Evolutionary conservation across 768 basidiomycete species (phyloP), one percentile per base, ranked within the genome.

Genomic region (Lactifluus piperatus): DNA sequence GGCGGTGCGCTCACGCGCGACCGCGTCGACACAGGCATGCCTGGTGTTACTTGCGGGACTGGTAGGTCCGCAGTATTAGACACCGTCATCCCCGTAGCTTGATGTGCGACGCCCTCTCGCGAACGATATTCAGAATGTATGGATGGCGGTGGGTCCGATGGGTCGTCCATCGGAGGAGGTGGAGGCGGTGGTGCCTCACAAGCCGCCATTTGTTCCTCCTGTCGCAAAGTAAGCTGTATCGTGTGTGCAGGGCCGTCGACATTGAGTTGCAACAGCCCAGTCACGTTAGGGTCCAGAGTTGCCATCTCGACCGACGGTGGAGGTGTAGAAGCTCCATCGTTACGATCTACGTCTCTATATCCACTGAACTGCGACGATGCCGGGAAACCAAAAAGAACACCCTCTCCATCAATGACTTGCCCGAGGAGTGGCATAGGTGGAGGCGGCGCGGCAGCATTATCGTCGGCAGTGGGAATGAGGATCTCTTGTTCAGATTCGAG

Each of bases 91-190:
- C 66, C 29, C 58, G 62, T 37, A 59, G 20, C 27, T 53, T 67
- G 59, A 62, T 64, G 50, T 53, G 70, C 13, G 52, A 62, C 60
- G 58, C 73, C 68, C 22, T 68, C 68, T 4, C 67, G 64, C 7
- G 74, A 72, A 65, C 77, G 77, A 66, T 86, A 90, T 50, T 83
- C 85, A 9, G 87, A 90, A 70, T 93, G 88, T 65, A 93, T 93
- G 6, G 87, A 88, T 13, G 91, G 91, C 5, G 91, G 91, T 22
- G 90, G 91, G 69, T 93, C 91, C 2, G 84, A 85, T 22, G 91
- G 91, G 70, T 93, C 91, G 66, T 93, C 91, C 75, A 91, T 79
- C 34, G 85, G 83, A 18, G 85, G 86, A 0, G 89, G 88, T 5
- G 90, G 90, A 0, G 90, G 91, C 0, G 87, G 89, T 1, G 78